Percentiles rank a stretch among this genome's conserved stretches.
Conservation (phyloP, 768 basidiomycete species). For the Pleurotus sapidus region DNA sequence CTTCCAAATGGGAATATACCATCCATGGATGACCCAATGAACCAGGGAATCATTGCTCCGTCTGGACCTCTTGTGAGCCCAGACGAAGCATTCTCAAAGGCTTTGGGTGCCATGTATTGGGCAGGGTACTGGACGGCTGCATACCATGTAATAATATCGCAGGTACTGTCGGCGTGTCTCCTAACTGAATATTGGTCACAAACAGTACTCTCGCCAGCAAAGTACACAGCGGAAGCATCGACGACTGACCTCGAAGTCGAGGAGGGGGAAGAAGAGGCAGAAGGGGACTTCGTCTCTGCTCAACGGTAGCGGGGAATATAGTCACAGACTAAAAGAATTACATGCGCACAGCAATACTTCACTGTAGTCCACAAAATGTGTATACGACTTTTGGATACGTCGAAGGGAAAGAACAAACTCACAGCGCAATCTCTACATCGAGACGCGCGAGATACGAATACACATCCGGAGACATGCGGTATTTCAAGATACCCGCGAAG, state of each 20-base stretch:
- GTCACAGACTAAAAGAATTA: no score
- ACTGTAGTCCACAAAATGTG: constrained; percentile 1
- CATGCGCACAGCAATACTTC: neutral
- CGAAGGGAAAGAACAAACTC: neutral
- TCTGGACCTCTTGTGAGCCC: constrained; percentile 44
- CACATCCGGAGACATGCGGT: constrained; percentile 87
- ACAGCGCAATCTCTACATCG: constrained; percentile 84
- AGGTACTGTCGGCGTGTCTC: neutral
- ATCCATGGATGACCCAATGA: constrained; percentile 20
- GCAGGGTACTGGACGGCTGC: constrained; percentile 85
- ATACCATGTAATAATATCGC: constrained; percentile 64
- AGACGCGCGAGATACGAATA: constrained; percentile 84
- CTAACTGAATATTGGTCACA: neutral
- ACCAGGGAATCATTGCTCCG: constrained; percentile 28
- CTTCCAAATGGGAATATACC: constrained; percentile 17
- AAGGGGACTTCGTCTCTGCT: constrained; percentile 32
- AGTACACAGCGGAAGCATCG: neutral
- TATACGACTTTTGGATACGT: neutral
- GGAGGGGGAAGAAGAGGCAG: constrained; percentile 25
- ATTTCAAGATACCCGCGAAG: constrained; percentile 85
- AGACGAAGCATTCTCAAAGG: constrained; percentile 77
- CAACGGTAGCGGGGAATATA: constrained; percentile 27
- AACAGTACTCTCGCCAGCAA: neutral
- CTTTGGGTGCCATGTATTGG: constrained; percentile 83
- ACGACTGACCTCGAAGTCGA: constrained; percentile 22